Evolutionary conservation across 2,329 filamentous ascomycete species (phyloP).

Genomic region (Balansia obtecta): DNA sequence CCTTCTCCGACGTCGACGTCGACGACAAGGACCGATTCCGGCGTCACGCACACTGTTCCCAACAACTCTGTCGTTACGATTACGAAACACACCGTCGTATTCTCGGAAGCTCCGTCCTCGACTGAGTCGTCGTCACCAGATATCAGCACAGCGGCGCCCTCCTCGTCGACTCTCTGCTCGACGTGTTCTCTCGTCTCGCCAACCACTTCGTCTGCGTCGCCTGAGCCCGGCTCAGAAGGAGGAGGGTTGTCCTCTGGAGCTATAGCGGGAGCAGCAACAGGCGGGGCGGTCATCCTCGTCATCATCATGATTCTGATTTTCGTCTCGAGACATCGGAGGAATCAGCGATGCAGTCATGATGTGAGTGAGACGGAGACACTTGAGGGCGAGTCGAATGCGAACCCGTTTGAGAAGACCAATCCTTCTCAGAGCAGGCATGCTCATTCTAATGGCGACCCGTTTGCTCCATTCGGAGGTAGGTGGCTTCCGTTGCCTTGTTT

Average conservation of each 20-base stretch:
- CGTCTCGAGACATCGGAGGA: conserved; percentile 10
- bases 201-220: not conserved
- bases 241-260: conserved; percentile 15
- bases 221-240: not conserved
- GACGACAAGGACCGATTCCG: conserved; percentile 20
- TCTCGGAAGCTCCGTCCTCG: conserved; percentile 14
- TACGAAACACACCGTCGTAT: conserved; percentile 21
- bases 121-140: conserved; percentile 1
- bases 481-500: too few relatives aligned
- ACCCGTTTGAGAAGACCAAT: conserved; percentile 2
- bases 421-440: conserved; percentile 13
- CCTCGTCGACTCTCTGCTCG: not conserved
- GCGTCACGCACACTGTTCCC: conserved; percentile 23
- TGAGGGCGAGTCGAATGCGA: not conserved
- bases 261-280: conserved; percentile 22
- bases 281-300: conserved; percentile 15
- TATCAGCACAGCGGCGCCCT: not conserved
- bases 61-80: conserved; percentile 22
- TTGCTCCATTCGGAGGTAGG: conserved; percentile 34
- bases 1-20: not conserved
- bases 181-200: not conserved
- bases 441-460: conserved; percentile 18
- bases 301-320: conserved; percentile 14
- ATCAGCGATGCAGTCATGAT: conserved; percentile 3
- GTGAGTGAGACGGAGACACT: conserved; percentile 7